Base-by-base conservation (phyloP, 768 basidiomycete species). In the Boletellus sp. region DNA sequence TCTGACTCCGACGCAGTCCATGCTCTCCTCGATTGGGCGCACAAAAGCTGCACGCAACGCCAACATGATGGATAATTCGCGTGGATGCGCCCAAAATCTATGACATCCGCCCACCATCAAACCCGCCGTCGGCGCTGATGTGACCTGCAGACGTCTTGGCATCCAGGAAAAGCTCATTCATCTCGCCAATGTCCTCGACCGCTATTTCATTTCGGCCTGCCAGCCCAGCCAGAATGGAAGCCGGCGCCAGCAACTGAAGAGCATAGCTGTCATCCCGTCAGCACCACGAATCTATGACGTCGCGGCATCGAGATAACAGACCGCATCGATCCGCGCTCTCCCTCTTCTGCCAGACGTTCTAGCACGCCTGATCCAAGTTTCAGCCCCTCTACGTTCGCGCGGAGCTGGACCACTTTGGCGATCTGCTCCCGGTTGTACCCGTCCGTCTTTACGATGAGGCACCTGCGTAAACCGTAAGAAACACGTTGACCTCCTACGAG, bases 401-500 rank as follows among this genome's bases (percentile, higher is more conserved):
- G 81, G 47, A 94, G 74, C 58, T 90, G 86, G 0, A 97, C 78
- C 20, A 97, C 94, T 65, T 84, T 85, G 32, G 81, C 83, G 40
- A 97, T 86, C 64, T 97, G 88, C 11, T 89, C 90, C 36, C 82
- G 78, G 7, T 78, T 80, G 67, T 97, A 94, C 12, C 79, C 75
- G 50, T 89, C 81, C 1, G 95, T 98, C 61, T 92, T 90, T 17
- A 98, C 95, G 51, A 98, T 98, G 75, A 99, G 85, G 68, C 90
- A 93, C 42, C 89, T 90, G 55, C 28, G 26, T 24, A 42, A 47
- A 31, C 43, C 42, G 23, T 63, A 15, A 61, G 45, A 49, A 28
- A 23, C 35, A 42, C 35, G 20, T 38, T 45, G 17, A 32, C 35
- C n/a, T 48, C 45, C 48, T 34, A 24, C 26, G 38, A 41, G 33